Conservation (phyloP, 2,329 filamentous ascomycete species). For the Colletotrichum cordylinicola region DNA sequence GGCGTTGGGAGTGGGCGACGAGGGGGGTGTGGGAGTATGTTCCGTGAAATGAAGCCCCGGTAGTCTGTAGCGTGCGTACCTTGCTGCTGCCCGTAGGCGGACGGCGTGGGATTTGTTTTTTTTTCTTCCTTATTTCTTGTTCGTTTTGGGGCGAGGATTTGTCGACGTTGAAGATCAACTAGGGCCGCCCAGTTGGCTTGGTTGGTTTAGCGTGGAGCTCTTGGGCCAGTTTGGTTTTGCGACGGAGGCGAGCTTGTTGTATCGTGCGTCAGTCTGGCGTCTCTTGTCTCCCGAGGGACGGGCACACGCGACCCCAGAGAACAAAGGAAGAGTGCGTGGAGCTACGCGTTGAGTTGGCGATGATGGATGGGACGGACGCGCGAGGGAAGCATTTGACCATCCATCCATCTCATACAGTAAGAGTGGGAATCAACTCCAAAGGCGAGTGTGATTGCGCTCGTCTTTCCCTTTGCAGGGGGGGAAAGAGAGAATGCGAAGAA, state of each 20-base stretch:
- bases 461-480: background rate
- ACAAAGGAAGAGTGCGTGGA: slow-evolving; percentile 13
- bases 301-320: background rate
- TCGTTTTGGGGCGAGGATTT: background rate
- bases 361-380: background rate
- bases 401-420: background rate
- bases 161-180: slow-evolving; percentile 20
- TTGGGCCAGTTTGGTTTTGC: background rate
- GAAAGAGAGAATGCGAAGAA: slow-evolving; percentile 16
- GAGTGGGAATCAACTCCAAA: background rate
- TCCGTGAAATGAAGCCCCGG: background rate
- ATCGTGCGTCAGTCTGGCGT: slow-evolving; percentile 17
- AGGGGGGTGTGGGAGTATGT: background rate
- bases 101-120: background rate
- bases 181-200: slow-evolving; percentile 7
- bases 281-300: slow-evolving; percentile 14
- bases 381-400: background rate
- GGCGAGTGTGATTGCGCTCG: background rate
- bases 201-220: slow-evolving; percentile 1
- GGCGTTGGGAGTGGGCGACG: background rate
- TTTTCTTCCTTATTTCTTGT: background rate
- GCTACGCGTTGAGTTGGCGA: background rate
- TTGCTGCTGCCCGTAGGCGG: background rate
- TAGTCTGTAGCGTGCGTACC: slow-evolving; percentile 2
- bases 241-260: slow-evolving; percentile 18